Percentiles rank a stretch among this genome's conserved stretches.
Conservation (phyloP, 441 rosid genomes). For the Lepidium campestre region DNA sequence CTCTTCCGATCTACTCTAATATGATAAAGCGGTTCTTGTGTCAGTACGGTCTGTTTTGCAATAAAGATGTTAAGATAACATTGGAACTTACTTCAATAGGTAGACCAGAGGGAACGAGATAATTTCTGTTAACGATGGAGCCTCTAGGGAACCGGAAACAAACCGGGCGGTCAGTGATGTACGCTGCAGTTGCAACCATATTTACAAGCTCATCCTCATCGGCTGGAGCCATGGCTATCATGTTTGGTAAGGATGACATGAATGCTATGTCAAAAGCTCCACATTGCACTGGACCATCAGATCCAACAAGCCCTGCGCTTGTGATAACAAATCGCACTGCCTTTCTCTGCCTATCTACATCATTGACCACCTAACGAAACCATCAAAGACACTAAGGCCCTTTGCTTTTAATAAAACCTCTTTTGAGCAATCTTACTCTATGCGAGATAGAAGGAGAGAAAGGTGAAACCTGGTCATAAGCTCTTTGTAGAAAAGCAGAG, state of each 20-base stretch:
- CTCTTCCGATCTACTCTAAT: conserved; percentile 73
- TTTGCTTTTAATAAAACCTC: background rate
- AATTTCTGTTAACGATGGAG: conserved; percentile 46
- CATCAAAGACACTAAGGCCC: background rate
- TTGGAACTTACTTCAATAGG: conserved; percentile 60
- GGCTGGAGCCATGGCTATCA: conserved; percentile 96
- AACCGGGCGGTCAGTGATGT: conserved; percentile 63
- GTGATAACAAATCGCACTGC: conserved; percentile 88
- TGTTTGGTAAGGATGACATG: conserved; percentile 93
- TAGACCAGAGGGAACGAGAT: conserved; percentile 42
- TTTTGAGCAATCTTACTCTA: background rate
- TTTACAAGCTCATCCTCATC: conserved; percentile 78
- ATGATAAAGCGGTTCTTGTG: conserved; percentile 14
- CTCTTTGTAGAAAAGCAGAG: conserved; percentile 86
- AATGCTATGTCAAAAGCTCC: conserved; percentile 90
- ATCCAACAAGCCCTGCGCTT: conserved; percentile 88
- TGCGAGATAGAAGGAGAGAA: background rate
- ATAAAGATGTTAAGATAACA: background rate
- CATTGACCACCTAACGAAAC: conserved; percentile 64
- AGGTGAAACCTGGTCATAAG: conserved; percentile 80
- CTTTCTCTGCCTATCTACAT: conserved; percentile 80
- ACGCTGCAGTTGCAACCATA: conserved; percentile 87
- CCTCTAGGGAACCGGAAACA: conserved; percentile 93
- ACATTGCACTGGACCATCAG: conserved; percentile 78
- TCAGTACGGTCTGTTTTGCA: conserved; percentile 4